Evolutionary conservation across 139 green algal genomes (phyloP).

Genomic region (Closterium sp.): DNA sequence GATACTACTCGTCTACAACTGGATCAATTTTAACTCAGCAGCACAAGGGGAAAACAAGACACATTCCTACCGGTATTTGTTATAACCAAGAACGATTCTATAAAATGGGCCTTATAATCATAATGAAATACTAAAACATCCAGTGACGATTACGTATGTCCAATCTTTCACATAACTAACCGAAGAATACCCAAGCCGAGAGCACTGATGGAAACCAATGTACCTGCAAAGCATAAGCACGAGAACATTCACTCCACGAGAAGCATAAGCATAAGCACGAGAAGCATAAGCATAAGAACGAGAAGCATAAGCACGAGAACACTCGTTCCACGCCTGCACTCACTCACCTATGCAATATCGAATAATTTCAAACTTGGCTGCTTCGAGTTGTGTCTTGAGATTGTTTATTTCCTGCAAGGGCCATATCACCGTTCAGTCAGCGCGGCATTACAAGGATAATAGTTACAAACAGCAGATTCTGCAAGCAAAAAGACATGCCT

Average conservation of each 20-base stretch:
- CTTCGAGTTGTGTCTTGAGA: constrained; percentile 46
- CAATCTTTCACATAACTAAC: constrained; percentile 24
- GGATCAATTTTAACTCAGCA: too few relatives aligned
- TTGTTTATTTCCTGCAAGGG: constrained; percentile 47
- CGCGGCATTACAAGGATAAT: neutral
- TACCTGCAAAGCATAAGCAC: constrained; percentile 19
- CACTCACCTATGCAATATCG: constrained; percentile 55
- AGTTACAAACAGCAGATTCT: neutral
- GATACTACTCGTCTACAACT: too few relatives aligned
- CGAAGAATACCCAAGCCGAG: constrained; percentile 42
- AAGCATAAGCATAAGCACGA: neutral
- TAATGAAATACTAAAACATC: too few relatives aligned
- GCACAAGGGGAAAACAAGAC: too few relatives aligned
- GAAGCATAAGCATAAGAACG: neutral
- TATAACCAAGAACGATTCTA: too few relatives aligned
- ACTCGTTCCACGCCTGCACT: neutral
- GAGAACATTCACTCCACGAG: neutral
- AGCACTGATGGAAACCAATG: constrained; percentile 45
- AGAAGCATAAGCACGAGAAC: neutral
- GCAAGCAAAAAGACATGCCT: neutral
- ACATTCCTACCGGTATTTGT: too few relatives aligned
- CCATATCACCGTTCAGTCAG: too few relatives aligned
- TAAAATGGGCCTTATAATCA: too few relatives aligned
- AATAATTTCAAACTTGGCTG: constrained; percentile 49
- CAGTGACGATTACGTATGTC: too few relatives aligned